Percentiles rank a stretch among this genome's conserved stretches.
Evolutionary conservation across 2,329 filamentous ascomycete genomes (phyloP).

Genomic region (Fusarium decemcellulare): DNA sequence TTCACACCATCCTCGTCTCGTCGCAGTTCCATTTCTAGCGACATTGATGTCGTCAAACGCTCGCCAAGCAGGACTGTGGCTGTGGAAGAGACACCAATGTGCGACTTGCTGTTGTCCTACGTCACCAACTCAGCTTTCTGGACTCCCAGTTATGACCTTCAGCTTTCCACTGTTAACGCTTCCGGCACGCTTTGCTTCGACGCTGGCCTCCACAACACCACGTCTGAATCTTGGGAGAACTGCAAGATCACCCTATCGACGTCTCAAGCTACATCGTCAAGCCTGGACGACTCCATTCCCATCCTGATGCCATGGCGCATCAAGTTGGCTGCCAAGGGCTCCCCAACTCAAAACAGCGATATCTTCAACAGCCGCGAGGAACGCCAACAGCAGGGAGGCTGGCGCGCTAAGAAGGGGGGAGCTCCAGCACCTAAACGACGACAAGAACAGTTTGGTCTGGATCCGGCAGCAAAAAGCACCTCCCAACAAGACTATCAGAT

Average conservation of each 20-base stretch:
- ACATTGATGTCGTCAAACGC: conserved; percentile 63
- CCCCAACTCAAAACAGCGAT: conserved; percentile 32
- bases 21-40: conserved; percentile 65
- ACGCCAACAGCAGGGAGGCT: conserved; percentile 48
- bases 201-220: conserved; percentile 73
- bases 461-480: neutral
- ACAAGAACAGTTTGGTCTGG: conserved; percentile 24
- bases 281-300: conserved; percentile 69
- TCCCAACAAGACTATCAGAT: conserved; percentile 79
- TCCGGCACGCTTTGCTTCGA: conserved; percentile 72
- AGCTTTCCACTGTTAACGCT: conserved; percentile 68
- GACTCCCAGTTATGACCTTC: conserved; percentile 73
- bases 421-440: conserved; percentile 8
- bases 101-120: conserved; percentile 70
- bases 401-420: conserved; percentile 59
- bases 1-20: conserved; percentile 63
- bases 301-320: conserved; percentile 70
- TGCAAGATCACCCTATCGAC: conserved; percentile 74
- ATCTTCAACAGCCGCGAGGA: conserved; percentile 59
- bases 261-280: conserved; percentile 71
- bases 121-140: conserved; percentile 71
- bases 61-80: conserved; percentile 50
- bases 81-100: conserved; percentile 42
- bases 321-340: conserved; percentile 56
- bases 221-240: conserved; percentile 74